Percentiles rank a stretch among this genome's conserved stretches.
Evolutionary conservation across 2,329 filamentous ascomycete species (phyloP).

Genomic region (Monilinia fructigena): DNA sequence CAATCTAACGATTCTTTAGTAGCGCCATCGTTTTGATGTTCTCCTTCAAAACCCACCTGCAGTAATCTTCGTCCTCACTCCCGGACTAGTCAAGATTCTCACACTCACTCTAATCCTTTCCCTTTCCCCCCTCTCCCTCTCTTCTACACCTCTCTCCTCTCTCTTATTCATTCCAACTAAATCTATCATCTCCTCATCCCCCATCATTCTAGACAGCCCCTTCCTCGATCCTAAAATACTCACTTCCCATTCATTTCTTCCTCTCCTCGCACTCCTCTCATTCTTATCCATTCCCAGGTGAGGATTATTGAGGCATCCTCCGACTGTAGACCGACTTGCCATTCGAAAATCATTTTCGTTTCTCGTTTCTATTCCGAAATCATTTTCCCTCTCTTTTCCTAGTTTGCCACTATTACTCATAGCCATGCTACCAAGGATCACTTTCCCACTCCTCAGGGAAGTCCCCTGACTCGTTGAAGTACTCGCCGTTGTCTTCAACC

Average conservation of each 20-base stretch:
- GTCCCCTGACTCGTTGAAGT: not conserved
- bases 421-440: not conserved
- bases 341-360: not conserved
- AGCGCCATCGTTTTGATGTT: not conserved
- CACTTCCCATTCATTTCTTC: slow-evolving; percentile 3
- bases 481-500: not conserved
- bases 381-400: not conserved
- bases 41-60: not conserved
- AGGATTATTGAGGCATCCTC: not conserved
- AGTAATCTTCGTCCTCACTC: not conserved
- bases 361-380: not conserved
- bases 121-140: no score
- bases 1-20: not conserved
- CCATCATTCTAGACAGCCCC: not conserved
- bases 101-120: not conserved
- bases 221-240: not conserved
- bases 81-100: no score
- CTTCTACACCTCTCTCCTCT: not conserved
- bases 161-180: not conserved
- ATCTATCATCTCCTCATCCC: not conserved
- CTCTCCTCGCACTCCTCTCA: not conserved
- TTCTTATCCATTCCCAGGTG: not conserved
- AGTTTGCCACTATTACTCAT: no score
- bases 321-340: not conserved
- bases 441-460: not conserved